Base-by-base conservation (phyloP, 176 grass and related monocot genomes). In the Dendrocalamus sinicus region DNA sequence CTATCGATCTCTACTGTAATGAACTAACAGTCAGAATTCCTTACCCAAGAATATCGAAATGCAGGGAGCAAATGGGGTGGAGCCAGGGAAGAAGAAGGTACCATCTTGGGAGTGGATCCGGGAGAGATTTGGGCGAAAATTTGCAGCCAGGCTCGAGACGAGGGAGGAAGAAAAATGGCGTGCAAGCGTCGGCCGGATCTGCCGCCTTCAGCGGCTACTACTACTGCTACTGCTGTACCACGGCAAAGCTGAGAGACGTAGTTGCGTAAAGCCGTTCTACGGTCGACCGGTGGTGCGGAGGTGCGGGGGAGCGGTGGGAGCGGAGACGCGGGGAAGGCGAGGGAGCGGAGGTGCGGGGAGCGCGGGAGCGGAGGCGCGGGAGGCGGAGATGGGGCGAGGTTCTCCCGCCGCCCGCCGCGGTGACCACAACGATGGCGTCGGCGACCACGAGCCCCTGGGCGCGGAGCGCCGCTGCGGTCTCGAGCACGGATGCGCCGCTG, bases 401-500 rank as follows among this genome's bases (percentile, higher is more conserved):
- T 94, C 87, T 92, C 87, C 12, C 90, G 41, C 92, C 92, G 19
- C 92, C 92, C 85, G 92, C 81, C 40, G 87, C 86, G 40, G 66
- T 94, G 8, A 41, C 50, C 0, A 94, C 90, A 1, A 72, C 54
- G 73, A 92, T 85, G 9, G 90, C 87, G 51, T 94, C 90, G 2
- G 41, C 41, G 7, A 92, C 90, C 13, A 72, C 16, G 73, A 94
- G 66, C 5, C 90, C 92, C 84, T 85, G 73, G 16, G 54, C 71
- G 48, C 86, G 89, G 72, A 95, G 90, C 5, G 91, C 83, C 10
- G 58, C 70, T 10, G 73, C 88, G 24, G 86, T 95, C 79, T 95
- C 93, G 58, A 95, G 86, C 44, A 95, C 93, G 28, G 93, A 95
- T 32, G 91, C 43, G 47, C 93, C 93, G 44, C 88, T 95, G 39